These are phyloP conservation scores for Ascochyta clinopodiicola DNA, from an alignment of 2,329 filamentous ascomycete genomes.

Conservation along the genomic window DNA sequence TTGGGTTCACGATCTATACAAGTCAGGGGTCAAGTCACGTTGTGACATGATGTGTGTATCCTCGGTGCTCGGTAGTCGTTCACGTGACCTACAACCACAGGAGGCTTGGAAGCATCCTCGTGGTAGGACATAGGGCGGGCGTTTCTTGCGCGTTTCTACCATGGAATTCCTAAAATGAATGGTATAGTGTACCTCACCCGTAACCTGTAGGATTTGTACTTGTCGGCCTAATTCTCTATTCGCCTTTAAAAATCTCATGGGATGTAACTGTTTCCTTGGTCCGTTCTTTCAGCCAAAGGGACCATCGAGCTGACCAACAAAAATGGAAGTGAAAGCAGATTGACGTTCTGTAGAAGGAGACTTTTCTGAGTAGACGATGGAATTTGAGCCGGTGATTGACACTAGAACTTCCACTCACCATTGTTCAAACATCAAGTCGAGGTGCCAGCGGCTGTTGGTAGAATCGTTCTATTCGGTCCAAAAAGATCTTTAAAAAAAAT, in stretches of 20 bases:
- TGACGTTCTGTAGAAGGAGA: not conserved
- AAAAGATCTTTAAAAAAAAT: slow-evolving; percentile 3
- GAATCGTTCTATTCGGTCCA: slow-evolving; percentile 3
- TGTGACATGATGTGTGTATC: not conserved
- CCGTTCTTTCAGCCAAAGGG: not conserved
- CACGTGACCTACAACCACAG: not conserved
- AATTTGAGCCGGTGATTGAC: not conserved
- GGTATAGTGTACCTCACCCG: not conserved
- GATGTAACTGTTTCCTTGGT: not conserved
- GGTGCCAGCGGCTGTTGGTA: not conserved
- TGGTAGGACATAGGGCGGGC: not conserved
- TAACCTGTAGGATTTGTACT: not conserved
- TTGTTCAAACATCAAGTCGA: not conserved
- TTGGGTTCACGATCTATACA: not conserved
- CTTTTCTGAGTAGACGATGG: not conserved
- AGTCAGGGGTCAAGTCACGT: not conserved
- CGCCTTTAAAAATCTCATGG: no score
- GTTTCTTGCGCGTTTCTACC: not conserved
- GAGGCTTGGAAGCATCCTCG: not conserved
- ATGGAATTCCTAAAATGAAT: not conserved
- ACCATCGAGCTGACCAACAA: not conserved
- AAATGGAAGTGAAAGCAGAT: not conserved
- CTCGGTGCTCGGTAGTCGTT: slow-evolving; percentile 11
- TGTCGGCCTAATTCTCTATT: not conserved
- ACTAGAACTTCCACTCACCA: not conserved